These are phyloP conservation scores for Pilaira anomala DNA, from an alignment of 192 early-diverging fungal species.

Conservation along the genomic window DNA sequence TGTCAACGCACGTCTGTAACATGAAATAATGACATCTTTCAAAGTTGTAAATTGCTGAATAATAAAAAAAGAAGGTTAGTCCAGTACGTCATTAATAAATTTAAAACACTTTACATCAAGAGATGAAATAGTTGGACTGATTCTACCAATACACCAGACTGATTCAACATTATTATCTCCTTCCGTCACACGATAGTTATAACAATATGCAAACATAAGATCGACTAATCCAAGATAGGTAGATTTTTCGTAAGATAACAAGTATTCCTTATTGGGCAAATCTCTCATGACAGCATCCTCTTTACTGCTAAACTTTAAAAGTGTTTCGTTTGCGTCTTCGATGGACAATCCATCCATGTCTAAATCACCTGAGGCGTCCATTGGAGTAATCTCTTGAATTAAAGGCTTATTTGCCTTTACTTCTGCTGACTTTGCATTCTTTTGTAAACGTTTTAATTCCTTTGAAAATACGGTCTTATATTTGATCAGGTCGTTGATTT, in stretches of 20 bases:
- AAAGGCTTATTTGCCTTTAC: constrained; percentile 23
- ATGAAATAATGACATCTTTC: constrained; percentile 57
- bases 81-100: background rate
- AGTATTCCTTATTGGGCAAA: constrained; percentile 77
- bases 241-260: constrained; percentile 59
- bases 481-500: constrained; percentile 71
- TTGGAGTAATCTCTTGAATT: constrained; percentile 41
- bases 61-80: background rate
- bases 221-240: constrained; percentile 89
- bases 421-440: constrained; percentile 37
- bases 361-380: constrained; percentile 3
- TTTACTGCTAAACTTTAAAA: constrained; percentile 58
- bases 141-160: constrained; percentile 84
- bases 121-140: constrained; percentile 73
- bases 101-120: constrained; percentile 57
- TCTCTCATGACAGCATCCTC: constrained; percentile 72
- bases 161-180: constrained; percentile 89
- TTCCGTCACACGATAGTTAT: constrained; percentile 79
- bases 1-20: constrained; percentile 75
- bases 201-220: constrained; percentile 86
- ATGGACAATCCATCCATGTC: constrained; percentile 28
- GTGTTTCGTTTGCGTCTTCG: constrained; percentile 18
- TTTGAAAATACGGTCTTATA: constrained; percentile 68
- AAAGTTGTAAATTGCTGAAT: constrained; percentile 59
- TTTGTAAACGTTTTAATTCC: constrained; percentile 64